Evolutionary conservation across 306 rosid species (phyloP).

Genomic region (Pueraria montana): DNA sequence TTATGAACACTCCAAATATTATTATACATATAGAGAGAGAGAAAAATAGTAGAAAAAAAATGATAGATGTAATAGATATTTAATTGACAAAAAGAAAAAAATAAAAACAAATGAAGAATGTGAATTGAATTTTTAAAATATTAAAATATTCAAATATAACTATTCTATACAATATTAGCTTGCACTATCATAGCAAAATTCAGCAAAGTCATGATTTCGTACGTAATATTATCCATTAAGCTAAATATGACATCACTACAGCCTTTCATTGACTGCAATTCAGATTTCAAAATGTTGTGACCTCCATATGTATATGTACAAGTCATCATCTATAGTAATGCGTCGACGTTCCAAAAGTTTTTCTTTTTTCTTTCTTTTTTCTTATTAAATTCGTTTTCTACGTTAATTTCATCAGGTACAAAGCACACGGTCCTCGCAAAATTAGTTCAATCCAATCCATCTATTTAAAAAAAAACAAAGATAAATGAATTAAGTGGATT

Average conservation of each 20-base stretch:
- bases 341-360: not conserved
- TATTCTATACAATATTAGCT: not conserved
- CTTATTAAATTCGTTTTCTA: not conserved
- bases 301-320: not conserved
- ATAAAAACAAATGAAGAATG: too few relatives aligned
- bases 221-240: slow-evolving; percentile 29
- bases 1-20: too few relatives aligned
- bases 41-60: too few relatives aligned
- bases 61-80: too few relatives aligned
- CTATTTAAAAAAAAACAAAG: not conserved
- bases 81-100: too few relatives aligned
- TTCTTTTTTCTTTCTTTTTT: too few relatives aligned
- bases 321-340: not conserved
- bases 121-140: too few relatives aligned
- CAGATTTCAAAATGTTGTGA: slow-evolving; percentile 10
- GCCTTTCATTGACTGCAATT: not conserved
- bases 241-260: slow-evolving; percentile 6
- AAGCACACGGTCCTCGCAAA: not conserved
- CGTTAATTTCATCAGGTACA: not conserved
- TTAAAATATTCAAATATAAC: too few relatives aligned
- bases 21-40: too few relatives aligned
- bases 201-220: not conserved
- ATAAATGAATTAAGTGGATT: not conserved
- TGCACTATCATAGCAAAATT: slow-evolving; percentile 8
- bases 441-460: not conserved